A percentile compares a stretch with the other conserved stretches of the same genome.
These are phyloP conservation scores for Amanita rimosa DNA, from an alignment of 768 basidiomycete species.

Conservation along the genomic window DNA sequence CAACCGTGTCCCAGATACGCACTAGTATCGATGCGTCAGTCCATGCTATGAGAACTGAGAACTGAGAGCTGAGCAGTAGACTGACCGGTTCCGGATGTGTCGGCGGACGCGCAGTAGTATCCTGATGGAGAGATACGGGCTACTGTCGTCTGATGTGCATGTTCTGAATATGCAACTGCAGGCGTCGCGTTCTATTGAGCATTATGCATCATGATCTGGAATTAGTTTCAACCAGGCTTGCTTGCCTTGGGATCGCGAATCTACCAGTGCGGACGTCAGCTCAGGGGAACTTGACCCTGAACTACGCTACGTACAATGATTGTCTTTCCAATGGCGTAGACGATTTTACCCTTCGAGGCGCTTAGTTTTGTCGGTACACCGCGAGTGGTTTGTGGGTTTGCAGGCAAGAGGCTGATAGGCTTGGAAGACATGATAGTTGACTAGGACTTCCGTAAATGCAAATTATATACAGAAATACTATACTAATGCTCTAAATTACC, in stretches of 20 bases:
- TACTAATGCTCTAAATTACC: not conserved
- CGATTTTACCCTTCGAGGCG: slow-evolving; percentile 62
- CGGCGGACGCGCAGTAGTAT: slow-evolving; percentile 91
- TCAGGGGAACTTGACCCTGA: not conserved
- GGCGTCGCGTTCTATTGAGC: slow-evolving; percentile 48
- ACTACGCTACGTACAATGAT: slow-evolving; percentile 59
- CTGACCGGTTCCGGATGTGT: slow-evolving; percentile 70
- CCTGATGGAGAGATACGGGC: slow-evolving; percentile 90
- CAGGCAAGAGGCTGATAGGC: slow-evolving; percentile 41
- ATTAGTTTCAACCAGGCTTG: not conserved
- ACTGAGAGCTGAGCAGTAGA: not conserved
- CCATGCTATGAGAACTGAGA: not conserved
- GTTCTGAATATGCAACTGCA: slow-evolving; percentile 62
- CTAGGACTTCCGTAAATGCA: too few relatives aligned
- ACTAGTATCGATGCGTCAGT: slow-evolving; percentile 31
- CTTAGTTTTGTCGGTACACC: slow-evolving; percentile 66
- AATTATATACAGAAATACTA: not conserved
- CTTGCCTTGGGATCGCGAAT: slow-evolving; percentile 73
- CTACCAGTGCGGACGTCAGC: slow-evolving; percentile 23
- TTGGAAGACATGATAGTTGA: slow-evolving; percentile 36
- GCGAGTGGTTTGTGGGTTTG: slow-evolving; percentile 57
- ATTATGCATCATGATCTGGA: not conserved
- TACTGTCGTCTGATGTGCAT: slow-evolving; percentile 77
- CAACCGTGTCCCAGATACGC: slow-evolving; percentile 87
- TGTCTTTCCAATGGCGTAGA: slow-evolving; percentile 76